phyloP scores from a whole-genome alignment of 2,329 filamentous ascomycete species.

The Iodosphaeria phyllophila region DNA sequence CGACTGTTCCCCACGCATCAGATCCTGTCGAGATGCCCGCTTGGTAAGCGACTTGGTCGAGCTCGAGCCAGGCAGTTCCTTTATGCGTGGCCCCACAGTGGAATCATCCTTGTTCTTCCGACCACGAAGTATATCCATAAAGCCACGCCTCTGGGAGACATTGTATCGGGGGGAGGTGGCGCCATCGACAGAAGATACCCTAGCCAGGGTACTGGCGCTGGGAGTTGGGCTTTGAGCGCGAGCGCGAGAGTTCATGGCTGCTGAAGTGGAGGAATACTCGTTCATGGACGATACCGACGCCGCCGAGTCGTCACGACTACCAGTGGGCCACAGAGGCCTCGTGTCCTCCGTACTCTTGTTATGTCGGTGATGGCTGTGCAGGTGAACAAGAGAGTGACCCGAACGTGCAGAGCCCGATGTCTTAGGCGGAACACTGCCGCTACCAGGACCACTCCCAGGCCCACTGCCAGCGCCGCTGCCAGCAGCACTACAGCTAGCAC shows the following conservation, averaged over 20 bases:
- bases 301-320: conserved; percentile 57
- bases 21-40: conserved; percentile 28
- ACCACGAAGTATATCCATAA: conserved; percentile 29
- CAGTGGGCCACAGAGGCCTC: conserved; percentile 48
- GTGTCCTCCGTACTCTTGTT: conserved; percentile 51
- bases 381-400: conserved; percentile 40
- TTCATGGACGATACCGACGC: conserved; percentile 27
- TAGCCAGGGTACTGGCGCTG: conserved; percentile 46
- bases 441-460: no score
- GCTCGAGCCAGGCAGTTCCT: conserved; percentile 30
- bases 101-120: conserved; percentile 35
- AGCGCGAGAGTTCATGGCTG: conserved; percentile 19
- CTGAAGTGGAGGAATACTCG: conserved; percentile 32
- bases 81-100: conserved; percentile 20
- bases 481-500: no score
- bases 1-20: conserved; percentile 19
- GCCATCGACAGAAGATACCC: conserved; percentile 28
- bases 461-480: no score
- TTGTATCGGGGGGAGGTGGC: conserved; percentile 37
- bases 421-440: conserved; percentile 33
- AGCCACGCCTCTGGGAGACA: conserved; percentile 25
- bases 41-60: conserved; percentile 33
- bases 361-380: conserved; percentile 43
- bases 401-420: conserved; percentile 45
- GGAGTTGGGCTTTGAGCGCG: conserved; percentile 71